Evolutionary conservation across 2,329 filamentous ascomycete species (phyloP).

Genomic region (Plectosphaerella sp.): DNA sequence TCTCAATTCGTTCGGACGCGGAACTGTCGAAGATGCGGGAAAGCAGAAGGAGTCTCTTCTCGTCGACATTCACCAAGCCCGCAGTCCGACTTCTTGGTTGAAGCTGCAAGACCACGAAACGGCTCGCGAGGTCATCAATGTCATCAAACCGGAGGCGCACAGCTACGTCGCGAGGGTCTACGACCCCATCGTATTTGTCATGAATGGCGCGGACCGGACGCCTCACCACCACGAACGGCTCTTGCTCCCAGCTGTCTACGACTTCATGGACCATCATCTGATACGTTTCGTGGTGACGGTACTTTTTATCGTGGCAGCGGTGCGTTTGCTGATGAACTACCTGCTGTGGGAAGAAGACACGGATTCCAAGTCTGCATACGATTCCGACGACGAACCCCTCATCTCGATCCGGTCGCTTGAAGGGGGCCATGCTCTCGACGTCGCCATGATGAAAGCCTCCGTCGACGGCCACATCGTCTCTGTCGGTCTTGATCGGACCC

Average conservation of each 20-base stretch:
- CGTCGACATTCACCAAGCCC: conserved; percentile 65
- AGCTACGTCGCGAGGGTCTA: conserved; percentile 72
- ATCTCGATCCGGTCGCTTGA: conserved; percentile 58
- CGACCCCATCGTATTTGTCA: conserved; percentile 69
- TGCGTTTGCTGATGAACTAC: conserved; percentile 70
- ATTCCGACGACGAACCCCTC: conserved; percentile 41
- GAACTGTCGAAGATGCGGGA: conserved; percentile 10
- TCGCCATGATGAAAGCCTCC: conserved; percentile 60
- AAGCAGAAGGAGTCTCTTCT: conserved; percentile 33
- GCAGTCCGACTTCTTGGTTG: conserved; percentile 74
- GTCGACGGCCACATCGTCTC: conserved; percentile 63
- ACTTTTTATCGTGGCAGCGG: conserved; percentile 56
- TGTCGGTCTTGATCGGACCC: conserved; percentile 64
- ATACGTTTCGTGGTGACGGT: conserved; percentile 58
- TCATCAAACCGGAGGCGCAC: conserved; percentile 66
- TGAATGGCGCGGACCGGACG: conserved; percentile 63
- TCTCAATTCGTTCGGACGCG: conserved; percentile 10
- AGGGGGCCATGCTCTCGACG: conserved; percentile 63
- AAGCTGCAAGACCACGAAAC: conserved; percentile 75
- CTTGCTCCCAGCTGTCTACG: conserved; percentile 56
- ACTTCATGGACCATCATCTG: conserved; percentile 60
- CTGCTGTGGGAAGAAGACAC: conserved; percentile 62
- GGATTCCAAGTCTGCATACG: conserved; percentile 38
- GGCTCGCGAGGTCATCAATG: conserved; percentile 69
- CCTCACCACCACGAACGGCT: conserved; percentile 43